phyloP scores from a whole-genome alignment of 2,329 filamentous ascomycete species.

The Fusarium solani-melongenae region DNA sequence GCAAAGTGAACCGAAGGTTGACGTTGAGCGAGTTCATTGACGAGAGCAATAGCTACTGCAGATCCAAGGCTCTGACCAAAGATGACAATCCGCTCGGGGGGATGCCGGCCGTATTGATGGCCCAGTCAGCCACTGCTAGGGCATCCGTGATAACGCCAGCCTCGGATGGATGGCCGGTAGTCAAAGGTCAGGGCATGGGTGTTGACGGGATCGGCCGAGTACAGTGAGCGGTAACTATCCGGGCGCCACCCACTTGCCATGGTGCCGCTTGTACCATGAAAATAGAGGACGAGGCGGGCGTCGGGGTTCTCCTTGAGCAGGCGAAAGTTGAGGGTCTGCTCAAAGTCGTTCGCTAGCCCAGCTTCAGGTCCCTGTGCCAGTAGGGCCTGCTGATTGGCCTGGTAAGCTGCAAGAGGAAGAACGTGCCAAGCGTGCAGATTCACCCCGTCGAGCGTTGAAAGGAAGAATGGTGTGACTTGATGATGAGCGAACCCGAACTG shows the following conservation, averaged over 20 bases:
- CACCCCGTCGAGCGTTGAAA: slow-evolving; percentile 72
- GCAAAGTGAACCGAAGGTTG: slow-evolving; percentile 49
- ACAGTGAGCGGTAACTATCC: slow-evolving; percentile 66
- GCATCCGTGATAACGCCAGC: slow-evolving; percentile 65
- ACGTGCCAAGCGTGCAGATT: slow-evolving; percentile 79
- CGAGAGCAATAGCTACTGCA: slow-evolving; percentile 45
- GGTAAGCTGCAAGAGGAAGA: slow-evolving; percentile 64
- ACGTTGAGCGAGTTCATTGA: slow-evolving; percentile 42
- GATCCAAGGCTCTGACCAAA: slow-evolving; percentile 71
- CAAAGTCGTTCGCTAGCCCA: slow-evolving; percentile 11
- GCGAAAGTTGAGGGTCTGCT: slow-evolving; percentile 50
- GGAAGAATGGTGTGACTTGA: slow-evolving; percentile 76
- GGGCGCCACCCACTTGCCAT: slow-evolving; percentile 66
- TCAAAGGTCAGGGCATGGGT: slow-evolving; percentile 70
- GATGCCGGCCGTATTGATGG: slow-evolving; percentile 61
- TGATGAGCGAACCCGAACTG: slow-evolving; percentile 76
- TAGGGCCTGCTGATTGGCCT: slow-evolving; percentile 57
- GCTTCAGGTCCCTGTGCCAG: slow-evolving; percentile 42
- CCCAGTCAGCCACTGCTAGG: slow-evolving; percentile 64
- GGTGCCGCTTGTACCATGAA: slow-evolving; percentile 68
- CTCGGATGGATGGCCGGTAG: slow-evolving; percentile 69
- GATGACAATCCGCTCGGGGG: slow-evolving; percentile 66
- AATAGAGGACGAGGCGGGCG: slow-evolving; percentile 57
- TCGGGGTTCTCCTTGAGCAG: slow-evolving; percentile 58
- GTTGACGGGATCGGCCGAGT: slow-evolving; percentile 59